Percentiles rank a stretch among this genome's conserved stretches.
phyloP scores from a whole-genome alignment of 352 stramenopile genomes.

The Pythium pyrilobum region DNA sequence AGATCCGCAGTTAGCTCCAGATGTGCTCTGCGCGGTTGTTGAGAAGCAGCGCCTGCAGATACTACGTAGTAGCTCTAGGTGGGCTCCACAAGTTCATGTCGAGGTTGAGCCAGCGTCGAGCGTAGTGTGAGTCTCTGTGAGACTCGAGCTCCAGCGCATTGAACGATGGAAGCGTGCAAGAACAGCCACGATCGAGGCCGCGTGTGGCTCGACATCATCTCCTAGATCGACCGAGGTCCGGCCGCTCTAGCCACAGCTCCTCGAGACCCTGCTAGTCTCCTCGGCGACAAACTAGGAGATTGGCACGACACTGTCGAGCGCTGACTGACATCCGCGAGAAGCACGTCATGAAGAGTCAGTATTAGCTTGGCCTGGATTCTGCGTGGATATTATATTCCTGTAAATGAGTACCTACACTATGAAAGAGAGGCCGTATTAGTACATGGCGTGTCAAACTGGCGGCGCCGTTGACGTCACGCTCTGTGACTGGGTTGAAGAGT shows the following conservation, averaged over 20 bases:
- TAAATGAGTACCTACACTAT: too few species aligned
- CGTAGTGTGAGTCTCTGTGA: too few species aligned
- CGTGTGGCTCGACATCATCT: conserved; percentile 85
- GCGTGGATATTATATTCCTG: too few species aligned
- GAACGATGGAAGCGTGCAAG: conserved; percentile 21
- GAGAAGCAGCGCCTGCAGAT: conserved; percentile 94
- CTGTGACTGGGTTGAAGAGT: too few species aligned
- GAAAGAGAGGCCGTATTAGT: too few species aligned
- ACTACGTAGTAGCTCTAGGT: conserved; percentile 96
- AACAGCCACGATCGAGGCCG: conserved; percentile 21
- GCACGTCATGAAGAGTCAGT: conserved; percentile 20
- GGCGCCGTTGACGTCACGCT: too few species aligned
- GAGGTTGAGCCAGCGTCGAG: conserved; percentile 96
- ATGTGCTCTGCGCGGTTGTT: conserved; percentile 96
- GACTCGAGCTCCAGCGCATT: conserved; percentile 93
- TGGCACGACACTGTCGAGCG: too few species aligned
- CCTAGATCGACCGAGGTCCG: conserved; percentile 64
- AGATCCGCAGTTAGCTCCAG: conserved; percentile 98
- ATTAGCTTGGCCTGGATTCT: not conserved
- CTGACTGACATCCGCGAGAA: conserved; percentile 47
- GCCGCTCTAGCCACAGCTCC: conserved; percentile 32
- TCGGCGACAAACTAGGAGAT: conserved; percentile 76
- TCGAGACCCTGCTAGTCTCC: conserved; percentile 35
- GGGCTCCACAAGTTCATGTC: conserved; percentile 96
- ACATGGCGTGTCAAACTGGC: too few species aligned